Conservation (phyloP, 2,329 filamentous ascomycete species). For the Aspergillus proliferans region DNA sequence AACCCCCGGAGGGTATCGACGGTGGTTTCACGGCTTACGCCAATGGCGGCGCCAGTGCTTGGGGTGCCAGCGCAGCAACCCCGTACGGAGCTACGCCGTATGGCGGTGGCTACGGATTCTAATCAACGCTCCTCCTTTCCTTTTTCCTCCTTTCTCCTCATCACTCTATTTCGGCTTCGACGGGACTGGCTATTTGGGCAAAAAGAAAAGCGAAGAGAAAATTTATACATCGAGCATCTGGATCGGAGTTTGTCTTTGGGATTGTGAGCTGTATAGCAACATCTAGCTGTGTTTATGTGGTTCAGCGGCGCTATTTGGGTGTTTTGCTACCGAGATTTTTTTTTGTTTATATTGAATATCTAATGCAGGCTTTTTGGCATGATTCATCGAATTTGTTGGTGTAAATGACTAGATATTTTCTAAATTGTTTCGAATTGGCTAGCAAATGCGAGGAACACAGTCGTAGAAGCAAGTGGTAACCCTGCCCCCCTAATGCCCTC, state of each 20-base stretch:
- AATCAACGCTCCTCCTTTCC: background rate
- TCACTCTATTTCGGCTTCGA: background rate
- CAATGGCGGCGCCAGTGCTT: constrained; percentile 52
- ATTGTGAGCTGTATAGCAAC: background rate
- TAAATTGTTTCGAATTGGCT: no score
- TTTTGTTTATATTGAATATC: no score
- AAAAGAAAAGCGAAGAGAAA: background rate
- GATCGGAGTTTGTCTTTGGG: background rate
- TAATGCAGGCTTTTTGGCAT: no score
- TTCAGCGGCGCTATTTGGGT: no score
- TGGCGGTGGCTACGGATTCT: constrained; percentile 23
- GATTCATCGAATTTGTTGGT: no score
- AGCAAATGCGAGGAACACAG: no score
- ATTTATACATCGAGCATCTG: background rate
- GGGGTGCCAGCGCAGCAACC: constrained; percentile 58
- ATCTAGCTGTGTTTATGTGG: no score
- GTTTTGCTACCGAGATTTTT: no score
- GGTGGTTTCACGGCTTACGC: constrained; percentile 37
- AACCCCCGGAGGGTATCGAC: constrained; percentile 40
- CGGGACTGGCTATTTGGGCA: background rate
- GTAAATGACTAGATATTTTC: no score
- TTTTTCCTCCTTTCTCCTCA: background rate
- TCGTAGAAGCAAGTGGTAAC: no score
- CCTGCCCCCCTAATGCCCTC: no score
- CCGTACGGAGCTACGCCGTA: constrained; percentile 47